Conservation (phyloP, 164 flowering plant species). For the Kalanchoe fedtschenkoi region DNA sequence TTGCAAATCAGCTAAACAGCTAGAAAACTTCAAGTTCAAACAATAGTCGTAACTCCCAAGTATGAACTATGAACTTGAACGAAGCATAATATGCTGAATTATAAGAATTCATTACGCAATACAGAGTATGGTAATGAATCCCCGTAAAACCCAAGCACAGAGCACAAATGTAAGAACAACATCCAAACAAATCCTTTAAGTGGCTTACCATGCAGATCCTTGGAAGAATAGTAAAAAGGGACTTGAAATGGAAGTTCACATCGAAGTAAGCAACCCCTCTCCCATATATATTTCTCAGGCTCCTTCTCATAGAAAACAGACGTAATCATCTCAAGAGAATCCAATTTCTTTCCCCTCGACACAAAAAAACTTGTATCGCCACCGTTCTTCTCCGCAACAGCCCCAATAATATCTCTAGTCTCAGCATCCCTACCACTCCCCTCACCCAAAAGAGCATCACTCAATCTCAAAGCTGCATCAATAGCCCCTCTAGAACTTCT, state of each 20-base stretch:
- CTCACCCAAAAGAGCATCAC: conserved; percentile 20
- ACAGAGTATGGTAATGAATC: not conserved
- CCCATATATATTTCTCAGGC: conserved; percentile 63
- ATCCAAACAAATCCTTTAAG: too few species aligned
- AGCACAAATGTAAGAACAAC: not conserved
- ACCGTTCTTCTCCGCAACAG: conserved; percentile 31
- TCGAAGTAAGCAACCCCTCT: conserved; percentile 60
- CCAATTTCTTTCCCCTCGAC: conserved; percentile 18
- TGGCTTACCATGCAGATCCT: conserved; percentile 32
- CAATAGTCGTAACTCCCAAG: too few species aligned
- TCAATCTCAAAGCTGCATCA: conserved; percentile 32
- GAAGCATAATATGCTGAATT: not conserved
- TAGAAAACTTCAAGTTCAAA: too few species aligned
- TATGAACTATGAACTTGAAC: too few species aligned
- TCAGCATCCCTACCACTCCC: conserved; percentile 12
- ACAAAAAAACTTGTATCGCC: conserved; percentile 39
- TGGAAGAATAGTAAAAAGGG: conserved; percentile 44
- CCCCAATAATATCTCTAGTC: conserved; percentile 36
- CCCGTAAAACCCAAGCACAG: not conserved
- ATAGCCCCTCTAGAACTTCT: conserved; percentile 34
- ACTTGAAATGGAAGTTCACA: conserved; percentile 56
- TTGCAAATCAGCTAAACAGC: too few species aligned
- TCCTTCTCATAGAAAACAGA: conserved; percentile 42
- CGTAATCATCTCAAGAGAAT: conserved; percentile 22
- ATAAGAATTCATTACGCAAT: not conserved